Percentiles rank a stretch among this genome's conserved stretches.
Evolutionary conservation across 768 basidiomycete genomes (phyloP).

Genomic region (Tricholoma hemisulphureum): DNA sequence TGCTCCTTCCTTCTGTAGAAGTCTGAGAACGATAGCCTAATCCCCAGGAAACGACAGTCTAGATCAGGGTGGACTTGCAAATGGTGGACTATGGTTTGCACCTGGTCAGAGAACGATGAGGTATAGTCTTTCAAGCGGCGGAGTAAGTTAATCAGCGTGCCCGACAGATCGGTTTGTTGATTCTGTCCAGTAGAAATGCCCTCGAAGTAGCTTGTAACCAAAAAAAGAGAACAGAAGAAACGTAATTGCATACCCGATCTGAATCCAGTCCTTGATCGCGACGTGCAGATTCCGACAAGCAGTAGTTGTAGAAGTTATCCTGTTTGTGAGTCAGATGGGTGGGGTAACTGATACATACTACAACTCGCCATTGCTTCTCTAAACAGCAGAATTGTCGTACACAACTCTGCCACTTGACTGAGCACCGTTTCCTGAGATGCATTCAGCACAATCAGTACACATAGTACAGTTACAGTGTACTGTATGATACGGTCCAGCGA

Average conservation of each 20-base stretch:
- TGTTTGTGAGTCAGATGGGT: conserved; percentile 28
- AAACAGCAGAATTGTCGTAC: conserved; percentile 78
- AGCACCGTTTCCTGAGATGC: conserved; percentile 64
- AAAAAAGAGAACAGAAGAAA: not conserved
- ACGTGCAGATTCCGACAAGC: conserved; percentile 79
- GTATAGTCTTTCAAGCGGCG: conserved; percentile 70
- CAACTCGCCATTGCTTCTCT: conserved; percentile 74
- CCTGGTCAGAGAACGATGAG: conserved; percentile 70
- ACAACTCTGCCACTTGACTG: conserved; percentile 73
- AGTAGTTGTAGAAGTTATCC: conserved; percentile 91
- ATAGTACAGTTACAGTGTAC: no score
- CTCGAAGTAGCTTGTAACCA: conserved; percentile 31
- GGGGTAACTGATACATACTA: not conserved
- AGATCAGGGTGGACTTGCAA: conserved; percentile 82
- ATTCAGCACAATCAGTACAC: not conserved
- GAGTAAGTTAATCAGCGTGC: conserved; percentile 57
- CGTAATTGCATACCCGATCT: conserved; percentile 53
- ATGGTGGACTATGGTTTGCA: conserved; percentile 69
- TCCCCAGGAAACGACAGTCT: conserved; percentile 88
- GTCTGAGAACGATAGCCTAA: conserved; percentile 81
- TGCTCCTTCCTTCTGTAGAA: conserved; percentile 55
- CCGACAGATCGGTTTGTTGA: conserved; percentile 27
- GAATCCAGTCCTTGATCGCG: conserved; percentile 71
- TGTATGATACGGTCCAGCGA: no score
- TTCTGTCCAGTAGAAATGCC: conserved; percentile 57